Percentiles rank a stretch among this genome's conserved stretches.
These are phyloP conservation scores for Alloteropsis semialata DNA, from an alignment of 176 grass and related monocot genomes.

Conservation along the genomic window DNA sequence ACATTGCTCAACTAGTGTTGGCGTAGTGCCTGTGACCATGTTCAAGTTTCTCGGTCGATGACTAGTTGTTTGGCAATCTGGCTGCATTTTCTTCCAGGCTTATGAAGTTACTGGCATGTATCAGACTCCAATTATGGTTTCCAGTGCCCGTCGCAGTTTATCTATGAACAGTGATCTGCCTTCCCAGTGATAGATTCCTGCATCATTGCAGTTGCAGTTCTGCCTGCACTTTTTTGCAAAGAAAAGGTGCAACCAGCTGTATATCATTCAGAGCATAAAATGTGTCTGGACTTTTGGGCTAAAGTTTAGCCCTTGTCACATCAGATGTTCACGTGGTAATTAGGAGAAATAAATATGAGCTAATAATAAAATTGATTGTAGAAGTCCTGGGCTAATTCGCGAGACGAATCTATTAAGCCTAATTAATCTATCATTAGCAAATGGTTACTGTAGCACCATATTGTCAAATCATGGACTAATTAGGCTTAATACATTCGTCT, in stretches of 20 bases:
- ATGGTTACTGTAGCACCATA: too few species aligned
- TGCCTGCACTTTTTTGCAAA: not conserved
- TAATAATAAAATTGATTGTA: too few species aligned
- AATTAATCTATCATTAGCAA: too few species aligned
- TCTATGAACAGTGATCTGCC: conserved; percentile 12
- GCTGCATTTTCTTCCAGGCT: not conserved
- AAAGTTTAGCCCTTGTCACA: too few species aligned
- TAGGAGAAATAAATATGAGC: too few species aligned
- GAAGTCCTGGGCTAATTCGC: too few species aligned
- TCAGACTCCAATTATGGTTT: not conserved
- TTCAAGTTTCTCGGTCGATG: not conserved
- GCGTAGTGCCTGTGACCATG: not conserved
- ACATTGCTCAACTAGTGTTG: not conserved
- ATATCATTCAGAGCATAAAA: too few species aligned
- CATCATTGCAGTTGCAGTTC: not conserved
- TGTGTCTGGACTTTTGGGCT: too few species aligned
- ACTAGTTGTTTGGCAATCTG: not conserved
- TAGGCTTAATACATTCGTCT: too few species aligned
- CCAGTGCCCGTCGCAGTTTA: not conserved
- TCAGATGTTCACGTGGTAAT: too few species aligned
- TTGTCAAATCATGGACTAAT: too few species aligned
- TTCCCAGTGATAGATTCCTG: not conserved
- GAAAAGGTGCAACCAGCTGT: not conserved
- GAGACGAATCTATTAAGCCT: too few species aligned
- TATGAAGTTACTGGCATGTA: not conserved